Evolutionary conservation across 805 yeast species (phyloP).

Genomic region (Pichia phayaonensis): DNA sequence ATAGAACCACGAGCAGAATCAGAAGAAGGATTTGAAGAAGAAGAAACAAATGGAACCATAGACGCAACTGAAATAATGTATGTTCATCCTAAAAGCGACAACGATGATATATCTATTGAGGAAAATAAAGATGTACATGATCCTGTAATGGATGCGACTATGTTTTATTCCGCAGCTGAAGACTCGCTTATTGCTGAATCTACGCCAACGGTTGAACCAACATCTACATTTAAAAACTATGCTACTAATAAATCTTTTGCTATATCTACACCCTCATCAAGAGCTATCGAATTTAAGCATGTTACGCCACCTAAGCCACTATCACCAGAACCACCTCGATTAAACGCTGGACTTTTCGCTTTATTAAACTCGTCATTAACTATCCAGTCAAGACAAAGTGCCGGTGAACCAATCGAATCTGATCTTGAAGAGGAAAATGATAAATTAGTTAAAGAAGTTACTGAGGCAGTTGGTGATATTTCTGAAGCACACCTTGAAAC

Average conservation of each 20-base stretch:
- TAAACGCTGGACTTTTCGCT: background rate
- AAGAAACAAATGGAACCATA: background rate
- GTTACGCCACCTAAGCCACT: conserved; percentile 15
- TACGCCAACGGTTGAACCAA: background rate
- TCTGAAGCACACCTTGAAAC: background rate
- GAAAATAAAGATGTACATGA: background rate
- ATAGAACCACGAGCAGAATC: conserved; percentile 1
- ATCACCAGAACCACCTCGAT: conserved; percentile 22
- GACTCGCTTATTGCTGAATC: conserved; percentile 1
- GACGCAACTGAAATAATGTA: background rate
- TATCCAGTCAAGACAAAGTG: conserved; percentile 1
- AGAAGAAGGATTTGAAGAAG: background rate
- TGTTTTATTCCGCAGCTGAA: conserved; percentile 4
- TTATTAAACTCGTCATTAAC: conserved; percentile 5
- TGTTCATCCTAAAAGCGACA: background rate
- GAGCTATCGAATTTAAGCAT: conserved; percentile 5
- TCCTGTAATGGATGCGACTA: background rate
- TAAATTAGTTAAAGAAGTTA: conserved; percentile 3
- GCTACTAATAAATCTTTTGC: background rate
- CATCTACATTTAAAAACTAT: background rate
- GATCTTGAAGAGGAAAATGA: conserved; percentile 7
- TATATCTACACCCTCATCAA: background rate
- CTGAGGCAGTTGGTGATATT: background rate
- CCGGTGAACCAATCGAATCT: conserved; percentile 8
- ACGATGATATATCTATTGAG: background rate